Evolutionary conservation across 305 asterid genomes (phyloP).

Genomic region (Solanum aculeatissimum): DNA sequence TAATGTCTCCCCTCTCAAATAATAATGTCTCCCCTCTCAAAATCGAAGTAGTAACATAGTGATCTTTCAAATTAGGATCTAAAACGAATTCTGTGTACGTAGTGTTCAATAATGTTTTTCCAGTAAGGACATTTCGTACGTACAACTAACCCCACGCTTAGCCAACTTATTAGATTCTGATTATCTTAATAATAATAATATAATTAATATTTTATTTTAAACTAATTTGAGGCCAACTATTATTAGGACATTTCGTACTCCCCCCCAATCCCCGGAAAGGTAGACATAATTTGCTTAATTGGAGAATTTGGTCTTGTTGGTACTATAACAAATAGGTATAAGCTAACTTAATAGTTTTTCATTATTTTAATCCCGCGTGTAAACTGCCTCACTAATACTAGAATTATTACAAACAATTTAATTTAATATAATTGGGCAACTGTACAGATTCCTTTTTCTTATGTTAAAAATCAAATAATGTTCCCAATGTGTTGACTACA

Average conservation of each 20-base stretch:
- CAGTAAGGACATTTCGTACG: neutral
- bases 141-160: neutral
- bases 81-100: neutral
- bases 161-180: neutral
- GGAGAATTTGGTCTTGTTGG: neutral
- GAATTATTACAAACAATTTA: neutral
- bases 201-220: neutral
- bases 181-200: neutral
- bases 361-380: constrained; percentile 1
- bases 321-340: neutral
- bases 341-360: neutral
- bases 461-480: neutral
- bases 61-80: neutral
- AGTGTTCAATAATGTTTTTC: neutral
- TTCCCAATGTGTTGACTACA: constrained; percentile 8
- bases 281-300: neutral
- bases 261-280: neutral
- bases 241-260: neutral
- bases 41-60: neutral
- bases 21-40: neutral
- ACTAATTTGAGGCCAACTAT: neutral
- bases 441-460: neutral
- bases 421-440: neutral
- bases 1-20: too few relatives aligned
- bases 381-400: neutral